Base-by-base conservation (phyloP, 768 basidiomycete species). In the Mycena maculata region DNA sequence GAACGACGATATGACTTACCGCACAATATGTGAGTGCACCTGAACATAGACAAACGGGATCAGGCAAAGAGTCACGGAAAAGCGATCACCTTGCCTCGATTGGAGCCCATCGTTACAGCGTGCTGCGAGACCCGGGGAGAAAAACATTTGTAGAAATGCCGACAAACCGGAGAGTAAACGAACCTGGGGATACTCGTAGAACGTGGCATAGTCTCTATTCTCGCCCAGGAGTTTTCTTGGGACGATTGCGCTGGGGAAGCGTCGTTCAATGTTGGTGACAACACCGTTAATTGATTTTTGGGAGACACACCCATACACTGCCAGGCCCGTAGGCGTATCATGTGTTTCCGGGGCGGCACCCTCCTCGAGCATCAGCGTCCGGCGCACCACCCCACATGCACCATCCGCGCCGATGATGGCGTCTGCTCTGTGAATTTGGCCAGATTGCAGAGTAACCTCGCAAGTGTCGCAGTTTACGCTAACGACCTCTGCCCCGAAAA, bases 361-460 rank as follows among this genome's bases (percentile, higher is more conserved):
- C 36, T 63, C 41, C 27, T 63, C 61, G 0, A 2, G 1, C 42
- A 63, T 48, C 22, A 68, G 20, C 6, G 4, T 9, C 20, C 16
- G 20, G n/a, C 67, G 67, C 2, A 68, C 49, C 7, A 63, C 4
- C 1, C 67, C 67, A 20, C 20, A 8, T 23, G 42, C 49, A 8
- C 67, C 67, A 25, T 68, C 67, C 3, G 67, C 67, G 1, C 67
- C 67, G 27, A 68, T 60, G 12, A 68, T 41, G 7, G 16, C 57
- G n/a, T 68, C 57, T 16, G 31, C 67, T 11, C 7, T 22, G 38
- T 63, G 57, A 1, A 55, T 28, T 18, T 54, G 36, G 3, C 61
- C 67, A 0, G 67, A 63, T 2, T 25, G 44, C 20, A 68, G 22
- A 6, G 57, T 63, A 0, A 60, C 62, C 3, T 56, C 39, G 44